Conservation (phyloP, 805 yeast genomes). For the Kazachstania taianensis region DNA sequence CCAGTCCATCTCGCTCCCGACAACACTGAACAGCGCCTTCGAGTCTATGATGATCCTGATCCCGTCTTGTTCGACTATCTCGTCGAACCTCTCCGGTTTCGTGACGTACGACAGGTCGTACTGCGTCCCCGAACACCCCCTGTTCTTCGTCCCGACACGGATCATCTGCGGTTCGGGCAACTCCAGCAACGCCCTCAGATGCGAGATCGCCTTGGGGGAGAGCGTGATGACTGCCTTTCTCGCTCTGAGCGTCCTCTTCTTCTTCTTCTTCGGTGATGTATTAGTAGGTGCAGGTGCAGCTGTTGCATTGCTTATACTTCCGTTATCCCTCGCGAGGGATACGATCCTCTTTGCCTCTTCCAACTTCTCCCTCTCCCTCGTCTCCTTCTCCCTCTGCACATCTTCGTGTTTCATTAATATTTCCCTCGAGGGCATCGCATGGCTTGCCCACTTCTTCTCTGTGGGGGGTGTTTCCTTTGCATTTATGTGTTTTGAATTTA, state of each 20-base stretch:
- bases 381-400: slow-evolving; percentile 9
- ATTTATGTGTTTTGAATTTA: too few relatives aligned
- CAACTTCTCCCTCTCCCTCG: slow-evolving; percentile 15
- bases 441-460: slow-evolving; percentile 38
- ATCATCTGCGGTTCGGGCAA: slow-evolving; percentile 85
- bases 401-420: slow-evolving; percentile 38
- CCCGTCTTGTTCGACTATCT: slow-evolving; percentile 85
- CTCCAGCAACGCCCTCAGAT: slow-evolving; percentile 54
- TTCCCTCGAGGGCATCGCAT: slow-evolving; percentile 35
- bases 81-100: slow-evolving; percentile 91
- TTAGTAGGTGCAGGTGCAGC: slow-evolving; percentile 1
- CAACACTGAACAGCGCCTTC: slow-evolving; percentile 88
- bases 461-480: not conserved
- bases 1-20: slow-evolving; percentile 99
- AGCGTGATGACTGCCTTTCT: slow-evolving; percentile 83
- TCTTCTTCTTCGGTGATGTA: slow-evolving; percentile 23
- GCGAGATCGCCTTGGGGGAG: slow-evolving; percentile 64
- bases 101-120: slow-evolving; percentile 86
- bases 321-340: slow-evolving; percentile 1
- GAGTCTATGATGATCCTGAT: slow-evolving; percentile 89
- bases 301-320: not conserved
- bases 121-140: slow-evolving; percentile 94
- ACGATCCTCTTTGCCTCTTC: slow-evolving; percentile 12
- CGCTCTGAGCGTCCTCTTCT: slow-evolving; percentile 67
- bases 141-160: slow-evolving; percentile 85